Base-by-base conservation (phyloP, 352 stramenopile genomes). In the Phytophthora lateralis region DNA sequence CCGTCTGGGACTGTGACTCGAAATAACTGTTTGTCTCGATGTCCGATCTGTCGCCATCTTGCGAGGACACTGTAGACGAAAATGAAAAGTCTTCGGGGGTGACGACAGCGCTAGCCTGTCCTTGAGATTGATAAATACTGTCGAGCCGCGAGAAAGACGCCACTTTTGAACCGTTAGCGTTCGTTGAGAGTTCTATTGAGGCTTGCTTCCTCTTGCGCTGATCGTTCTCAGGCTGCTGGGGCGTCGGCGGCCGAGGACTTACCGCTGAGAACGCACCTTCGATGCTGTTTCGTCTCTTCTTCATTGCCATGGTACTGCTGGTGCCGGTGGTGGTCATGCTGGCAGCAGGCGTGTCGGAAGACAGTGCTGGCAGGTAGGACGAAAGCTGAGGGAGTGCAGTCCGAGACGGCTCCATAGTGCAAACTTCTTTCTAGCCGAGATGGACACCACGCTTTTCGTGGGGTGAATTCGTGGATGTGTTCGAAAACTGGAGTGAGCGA, bases 261-360 rank as follows among this genome's bases (percentile, higher is more conserved):
- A 58, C 38, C n/a, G 53, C 24, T 27, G 46, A 60, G 29, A 59
- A 64, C 9, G 61, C 34, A 30, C 46, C 54, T 64, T 69, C 54
- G 17, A 64, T 55, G 26, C 61, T 69, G 46, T 64, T 69, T 6
- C 61, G 61, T 18, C 61, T 39, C 42, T 69, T 63, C 48, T 63
- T 63, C 27, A 51, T 17, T 12, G 45, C 38, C 8, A 53, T 18
- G 17, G 21, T 47, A 58, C 38, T 48, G 56, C 21, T 55, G 26
- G 18, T 55, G 58, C 43, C 18, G 39, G 45, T 63, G 24, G 20
- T 58, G 39, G 39, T n/a, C 14, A 29, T 59, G 30, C 12, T 68
- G 18, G 38, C 38, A 34, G 35, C 41, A 26, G 52, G 37, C 21
- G 46, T 57, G 24, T 63, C 53, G 6, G 53, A 58, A 59, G 45